phyloP scores from a whole-genome alignment of 768 basidiomycete genomes.

The Collybia mongolica region DNA sequence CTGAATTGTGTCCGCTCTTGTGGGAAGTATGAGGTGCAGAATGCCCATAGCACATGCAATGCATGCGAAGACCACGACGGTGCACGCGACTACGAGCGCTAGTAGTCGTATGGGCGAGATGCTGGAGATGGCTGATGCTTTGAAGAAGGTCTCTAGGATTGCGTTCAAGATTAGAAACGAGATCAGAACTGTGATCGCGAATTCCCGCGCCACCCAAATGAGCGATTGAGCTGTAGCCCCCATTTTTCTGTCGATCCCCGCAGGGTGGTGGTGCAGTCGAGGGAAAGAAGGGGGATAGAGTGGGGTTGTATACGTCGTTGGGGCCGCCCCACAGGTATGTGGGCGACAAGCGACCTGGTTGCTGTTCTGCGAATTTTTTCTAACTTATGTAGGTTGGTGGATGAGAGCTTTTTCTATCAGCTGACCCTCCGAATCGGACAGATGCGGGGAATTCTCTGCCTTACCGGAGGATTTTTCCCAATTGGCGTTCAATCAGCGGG shows the following conservation, averaged over 20 bases:
- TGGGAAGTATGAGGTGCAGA: no score
- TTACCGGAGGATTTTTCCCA: neutral
- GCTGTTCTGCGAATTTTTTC: no score
- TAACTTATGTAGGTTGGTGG: no score
- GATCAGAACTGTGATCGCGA: constrained; percentile 4
- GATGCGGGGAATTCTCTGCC: no score
- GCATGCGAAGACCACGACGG: constrained; percentile 1
- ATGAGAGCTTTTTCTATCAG: no score
- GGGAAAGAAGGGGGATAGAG: neutral
- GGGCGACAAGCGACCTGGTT: no score
- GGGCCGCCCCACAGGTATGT: no score
- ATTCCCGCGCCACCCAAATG: constrained; percentile 1
- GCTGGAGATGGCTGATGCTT: neutral
- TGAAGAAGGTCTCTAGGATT: neutral
- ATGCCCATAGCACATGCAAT: no score
- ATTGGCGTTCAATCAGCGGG: neutral
- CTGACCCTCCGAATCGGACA: no score
- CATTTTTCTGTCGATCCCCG: neutral
- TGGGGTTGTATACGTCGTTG: no score
- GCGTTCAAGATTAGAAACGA: constrained; percentile 3
- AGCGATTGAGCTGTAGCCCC: neutral
- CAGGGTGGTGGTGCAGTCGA: no score
- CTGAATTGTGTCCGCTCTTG: no score
- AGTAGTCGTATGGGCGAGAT: neutral
- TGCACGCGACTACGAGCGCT: constrained; percentile 1